Evolutionary conservation across 1,284 basidiomycete genomes (phyloP).

Genomic region (Pterulicium gracile): DNA sequence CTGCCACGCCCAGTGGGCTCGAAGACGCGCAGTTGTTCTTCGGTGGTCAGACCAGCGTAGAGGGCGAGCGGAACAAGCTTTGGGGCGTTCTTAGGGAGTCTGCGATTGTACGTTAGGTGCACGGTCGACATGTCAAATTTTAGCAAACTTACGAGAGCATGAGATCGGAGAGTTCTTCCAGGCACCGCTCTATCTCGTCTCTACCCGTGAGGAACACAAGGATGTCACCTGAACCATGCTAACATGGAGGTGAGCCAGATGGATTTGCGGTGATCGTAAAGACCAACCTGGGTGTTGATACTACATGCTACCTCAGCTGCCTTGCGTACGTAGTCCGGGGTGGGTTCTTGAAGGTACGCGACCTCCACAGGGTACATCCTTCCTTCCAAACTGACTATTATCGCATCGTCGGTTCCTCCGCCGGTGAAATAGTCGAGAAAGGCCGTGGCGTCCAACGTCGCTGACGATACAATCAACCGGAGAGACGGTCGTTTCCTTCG

Average conservation of each 20-base stretch:
- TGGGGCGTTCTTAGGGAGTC: constrained; percentile 53
- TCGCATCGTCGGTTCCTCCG: constrained; percentile 41
- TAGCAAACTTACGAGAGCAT: constrained; percentile 54
- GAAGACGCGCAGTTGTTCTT: constrained; percentile 84
- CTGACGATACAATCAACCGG: constrained; percentile 87
- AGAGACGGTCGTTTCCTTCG: constrained; percentile 82
- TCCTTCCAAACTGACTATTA: constrained; percentile 86
- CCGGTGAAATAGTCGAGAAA: constrained; percentile 85
- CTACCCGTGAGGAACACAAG: constrained; percentile 93
- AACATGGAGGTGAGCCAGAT: constrained; percentile 6
- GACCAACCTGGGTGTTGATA: constrained; percentile 70
- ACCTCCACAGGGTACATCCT: constrained; percentile 88
- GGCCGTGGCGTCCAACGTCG: constrained; percentile 85
- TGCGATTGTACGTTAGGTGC: no score
- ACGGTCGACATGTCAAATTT: no score
- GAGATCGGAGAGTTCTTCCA: constrained; percentile 76
- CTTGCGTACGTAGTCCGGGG: constrained; percentile 72
- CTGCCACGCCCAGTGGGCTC: constrained; percentile 60
- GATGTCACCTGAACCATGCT: constrained; percentile 79
- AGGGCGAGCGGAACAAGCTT: constrained; percentile 67
- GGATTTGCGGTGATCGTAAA: constrained; percentile 2
- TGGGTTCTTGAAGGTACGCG: constrained; percentile 65
- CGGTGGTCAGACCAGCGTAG: constrained; percentile 79
- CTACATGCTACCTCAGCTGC: constrained; percentile 82
- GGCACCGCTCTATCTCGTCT: constrained; percentile 88